phyloP scores from a whole-genome alignment of 2,329 filamentous ascomycete species.

The Orbilia quercus region DNA sequence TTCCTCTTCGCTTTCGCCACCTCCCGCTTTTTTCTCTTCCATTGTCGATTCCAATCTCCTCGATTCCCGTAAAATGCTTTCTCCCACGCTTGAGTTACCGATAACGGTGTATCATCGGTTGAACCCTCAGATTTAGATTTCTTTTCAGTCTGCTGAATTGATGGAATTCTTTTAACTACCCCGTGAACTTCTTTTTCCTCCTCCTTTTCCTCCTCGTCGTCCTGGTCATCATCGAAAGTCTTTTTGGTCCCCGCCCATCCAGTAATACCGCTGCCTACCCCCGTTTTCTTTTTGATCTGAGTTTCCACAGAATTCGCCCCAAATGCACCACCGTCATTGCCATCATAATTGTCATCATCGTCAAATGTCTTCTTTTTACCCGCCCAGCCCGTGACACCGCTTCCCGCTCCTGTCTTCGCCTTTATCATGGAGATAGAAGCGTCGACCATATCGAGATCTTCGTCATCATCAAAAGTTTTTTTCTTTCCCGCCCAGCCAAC shows the following conservation, averaged over 20 bases:
- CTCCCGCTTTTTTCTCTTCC: constrained; percentile 74
- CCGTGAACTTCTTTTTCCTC: neutral
- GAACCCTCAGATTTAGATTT: constrained; percentile 58
- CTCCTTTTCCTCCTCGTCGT: neutral
- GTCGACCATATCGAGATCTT: constrained; percentile 37
- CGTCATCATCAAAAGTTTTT: constrained; percentile 42
- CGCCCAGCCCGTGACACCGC: constrained; percentile 51
- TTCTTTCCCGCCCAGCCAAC: constrained; percentile 52
- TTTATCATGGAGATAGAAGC: constrained; percentile 15
- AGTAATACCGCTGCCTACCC: constrained; percentile 26
- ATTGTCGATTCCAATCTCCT: constrained; percentile 73
- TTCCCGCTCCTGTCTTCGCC: constrained; percentile 46
- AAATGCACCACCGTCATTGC: constrained; percentile 8
- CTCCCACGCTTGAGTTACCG: constrained; percentile 61
- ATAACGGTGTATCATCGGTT: constrained; percentile 43
- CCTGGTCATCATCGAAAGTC: constrained; percentile 30
- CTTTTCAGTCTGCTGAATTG: neutral
- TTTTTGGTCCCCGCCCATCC: constrained; percentile 40
- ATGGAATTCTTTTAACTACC: neutral
- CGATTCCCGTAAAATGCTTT: constrained; percentile 76
- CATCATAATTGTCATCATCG: no score
- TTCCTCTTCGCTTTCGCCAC: constrained; percentile 75
- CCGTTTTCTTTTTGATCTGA: constrained; percentile 28
- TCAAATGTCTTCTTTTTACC: constrained; percentile 55
- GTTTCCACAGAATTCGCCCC: neutral